phyloP scores from a whole-genome alignment of 495 filamentous ascomycete species.

The Tricharina praecox region DNA sequence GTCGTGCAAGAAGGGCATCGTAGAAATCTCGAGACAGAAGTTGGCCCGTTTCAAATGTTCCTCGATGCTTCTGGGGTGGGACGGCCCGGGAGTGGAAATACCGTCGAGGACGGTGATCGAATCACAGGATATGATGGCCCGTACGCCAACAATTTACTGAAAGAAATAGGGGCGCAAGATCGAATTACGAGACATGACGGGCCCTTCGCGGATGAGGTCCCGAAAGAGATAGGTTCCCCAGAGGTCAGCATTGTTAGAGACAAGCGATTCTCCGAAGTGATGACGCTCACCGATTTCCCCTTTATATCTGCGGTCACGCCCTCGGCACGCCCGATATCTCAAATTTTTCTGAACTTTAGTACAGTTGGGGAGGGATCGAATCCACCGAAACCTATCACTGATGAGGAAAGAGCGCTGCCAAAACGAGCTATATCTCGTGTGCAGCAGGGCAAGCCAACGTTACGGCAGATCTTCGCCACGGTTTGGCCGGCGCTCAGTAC shows the following conservation, averaged over 20 bases:
- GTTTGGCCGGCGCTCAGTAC: conserved; percentile 49
- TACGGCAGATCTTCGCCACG: conserved; percentile 49
- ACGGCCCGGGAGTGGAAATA: no score
- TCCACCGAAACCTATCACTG: neutral
- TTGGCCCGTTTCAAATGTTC: conserved; percentile 15
- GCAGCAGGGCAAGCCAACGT: conserved; percentile 22
- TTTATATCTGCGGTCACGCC: neutral
- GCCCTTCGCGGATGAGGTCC: neutral
- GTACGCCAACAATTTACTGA: neutral
- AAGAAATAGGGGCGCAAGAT: neutral
- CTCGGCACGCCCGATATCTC: no score
- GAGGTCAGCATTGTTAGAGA: neutral
- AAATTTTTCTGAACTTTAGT: no score
- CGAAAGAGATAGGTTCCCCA: neutral
- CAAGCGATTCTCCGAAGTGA: neutral
- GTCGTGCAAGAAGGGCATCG: conserved; percentile 50
- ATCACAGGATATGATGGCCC: neutral
- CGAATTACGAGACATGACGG: no score
- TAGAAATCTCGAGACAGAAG: conserved; percentile 31
- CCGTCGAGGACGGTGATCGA: no score
- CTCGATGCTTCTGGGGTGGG: conserved; percentile 8
- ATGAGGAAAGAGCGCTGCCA: neutral
- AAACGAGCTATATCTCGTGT: neutral
- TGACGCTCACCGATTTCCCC: neutral
- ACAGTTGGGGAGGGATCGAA: no score